Base-by-base conservation (phyloP, 441 rosid species). In the Capsella rubella region DNA sequence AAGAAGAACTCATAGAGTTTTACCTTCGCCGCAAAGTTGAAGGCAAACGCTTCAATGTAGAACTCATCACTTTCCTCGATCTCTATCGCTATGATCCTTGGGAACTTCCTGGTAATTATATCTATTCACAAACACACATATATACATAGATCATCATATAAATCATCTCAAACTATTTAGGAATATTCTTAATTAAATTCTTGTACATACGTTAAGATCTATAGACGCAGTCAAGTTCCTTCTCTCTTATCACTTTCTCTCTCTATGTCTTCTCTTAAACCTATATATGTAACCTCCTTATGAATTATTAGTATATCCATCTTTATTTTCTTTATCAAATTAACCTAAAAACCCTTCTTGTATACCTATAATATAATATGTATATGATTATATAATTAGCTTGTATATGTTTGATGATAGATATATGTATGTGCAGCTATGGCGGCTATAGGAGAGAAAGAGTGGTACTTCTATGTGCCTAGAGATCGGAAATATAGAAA, bases 11-110 rank as follows among this genome's bases (percentile, higher is more conserved):
- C 4, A 94, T 96, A 2, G 97, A 93, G 84, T 96, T 96, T 86
- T 96, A 96, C 85, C 99, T 96, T 82, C 99, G 99, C 85, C 97
- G 99, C 76, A 96, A 96, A 90, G 97, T 96, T 0, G 97, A 96
- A 90, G 99, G 99, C 87, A 96, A 96, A 76, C 95, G 89, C 32
- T 96, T 96, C 87, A 93, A 93, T 34, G 97, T 93, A 16, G 99
- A 96, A 73, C 97, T 93, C 83, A 96, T 96, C 67, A 91, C 98
- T 84, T 93, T 90, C 84, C 92, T 96, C 52, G 99, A 96, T 84
- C 99, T 96, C 70, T 96, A 96, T 84, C 97, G 97, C 72, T 89
- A 91, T 81, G 99, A 96, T 87, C 99, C 99, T 66, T 96, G 99
- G 99, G 98, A 96, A 62, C 99, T 96, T 77, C 99, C 99, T 14